These are phyloP conservation scores for Ogataea haglerorum DNA, from an alignment of 805 yeast genomes.

Conservation along the genomic window DNA sequence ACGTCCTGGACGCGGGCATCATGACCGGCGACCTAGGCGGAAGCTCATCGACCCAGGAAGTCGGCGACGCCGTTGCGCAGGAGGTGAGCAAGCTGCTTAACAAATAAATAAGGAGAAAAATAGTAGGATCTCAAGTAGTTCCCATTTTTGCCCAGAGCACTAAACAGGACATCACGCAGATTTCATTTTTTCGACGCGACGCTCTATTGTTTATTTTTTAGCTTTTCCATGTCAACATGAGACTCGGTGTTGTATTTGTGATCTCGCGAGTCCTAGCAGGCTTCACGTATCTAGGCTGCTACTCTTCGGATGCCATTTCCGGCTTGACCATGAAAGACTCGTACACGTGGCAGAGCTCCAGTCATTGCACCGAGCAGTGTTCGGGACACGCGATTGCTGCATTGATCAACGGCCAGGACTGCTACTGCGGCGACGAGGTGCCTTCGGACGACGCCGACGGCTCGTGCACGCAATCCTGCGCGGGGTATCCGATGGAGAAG, in stretches of 20 bases:
- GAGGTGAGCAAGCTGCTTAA: slow-evolving; percentile 49
- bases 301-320: slow-evolving; percentile 25
- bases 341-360: slow-evolving; percentile 58
- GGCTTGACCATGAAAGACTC: slow-evolving; percentile 40
- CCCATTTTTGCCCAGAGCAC: neutral
- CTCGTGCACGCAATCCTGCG: slow-evolving; percentile 48
- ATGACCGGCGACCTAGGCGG: slow-evolving; percentile 95
- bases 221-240: slow-evolving; percentile 11
- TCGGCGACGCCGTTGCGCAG: slow-evolving; percentile 87
- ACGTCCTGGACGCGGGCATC: slow-evolving; percentile 75
- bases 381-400: slow-evolving; percentile 46
- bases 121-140: neutral
- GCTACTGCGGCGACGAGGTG: slow-evolving; percentile 62
- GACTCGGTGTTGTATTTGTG: slow-evolving; percentile 2
- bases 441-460: slow-evolving; percentile 30
- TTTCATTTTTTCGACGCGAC: slow-evolving; percentile 11
- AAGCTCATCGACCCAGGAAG: slow-evolving; percentile 75
- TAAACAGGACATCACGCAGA: neutral
- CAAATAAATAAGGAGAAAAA: neutral
- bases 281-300: slow-evolving; percentile 29
- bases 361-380: slow-evolving; percentile 58
- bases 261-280: slow-evolving; percentile 10
- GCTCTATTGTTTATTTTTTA: slow-evolving; percentile 5
- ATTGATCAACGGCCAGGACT: slow-evolving; percentile 46
- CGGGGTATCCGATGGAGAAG: slow-evolving; percentile 57